phyloP scores from a whole-genome alignment of 1,284 basidiomycete species.

The Microbotryomycetes sp. region DNA sequence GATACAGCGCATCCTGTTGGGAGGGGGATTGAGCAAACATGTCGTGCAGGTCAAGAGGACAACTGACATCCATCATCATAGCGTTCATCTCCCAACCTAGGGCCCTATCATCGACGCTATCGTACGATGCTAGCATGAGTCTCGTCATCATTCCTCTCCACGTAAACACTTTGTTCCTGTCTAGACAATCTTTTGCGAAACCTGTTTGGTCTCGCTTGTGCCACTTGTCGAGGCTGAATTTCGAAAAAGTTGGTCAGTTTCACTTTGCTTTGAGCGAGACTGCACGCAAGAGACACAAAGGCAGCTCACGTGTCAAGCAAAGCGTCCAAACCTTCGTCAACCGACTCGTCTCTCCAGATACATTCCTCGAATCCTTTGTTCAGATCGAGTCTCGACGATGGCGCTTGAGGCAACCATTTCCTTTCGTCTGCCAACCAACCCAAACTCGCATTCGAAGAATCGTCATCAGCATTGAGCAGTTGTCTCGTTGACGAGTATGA shows the following conservation, averaged over 20 bases:
- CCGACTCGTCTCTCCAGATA: conserved; percentile 57
- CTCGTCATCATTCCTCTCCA: conserved; percentile 92
- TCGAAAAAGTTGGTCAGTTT: conserved; percentile 45
- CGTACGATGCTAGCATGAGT: conserved; percentile 38
- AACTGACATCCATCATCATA: conserved; percentile 56
- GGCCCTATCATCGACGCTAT: conserved; percentile 54
- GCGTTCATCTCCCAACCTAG: conserved; percentile 80
- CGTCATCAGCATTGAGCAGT: conserved; percentile 34
- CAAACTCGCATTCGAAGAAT: conserved; percentile 50
- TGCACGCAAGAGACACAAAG: background rate
- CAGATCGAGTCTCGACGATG: conserved; percentile 48
- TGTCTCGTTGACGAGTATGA: conserved; percentile 49
- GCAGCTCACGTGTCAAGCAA: conserved; percentile 26
- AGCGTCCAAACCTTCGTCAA: conserved; percentile 36
- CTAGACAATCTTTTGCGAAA: conserved; percentile 38
- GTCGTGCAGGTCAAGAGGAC: conserved; percentile 71
- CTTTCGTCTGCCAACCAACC: background rate
- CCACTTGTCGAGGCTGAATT: conserved; percentile 56
- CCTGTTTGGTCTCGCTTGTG: conserved; percentile 45
- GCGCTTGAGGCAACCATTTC: conserved; percentile 56
- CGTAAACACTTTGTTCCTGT: conserved; percentile 52
- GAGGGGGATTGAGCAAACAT: conserved; percentile 48
- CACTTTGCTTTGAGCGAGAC: background rate
- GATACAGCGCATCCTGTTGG: conserved; percentile 24
- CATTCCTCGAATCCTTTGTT: conserved; percentile 50